Conservation (phyloP, 2,329 filamentous ascomycete genomes). For the Shiraia bambusicola region DNA sequence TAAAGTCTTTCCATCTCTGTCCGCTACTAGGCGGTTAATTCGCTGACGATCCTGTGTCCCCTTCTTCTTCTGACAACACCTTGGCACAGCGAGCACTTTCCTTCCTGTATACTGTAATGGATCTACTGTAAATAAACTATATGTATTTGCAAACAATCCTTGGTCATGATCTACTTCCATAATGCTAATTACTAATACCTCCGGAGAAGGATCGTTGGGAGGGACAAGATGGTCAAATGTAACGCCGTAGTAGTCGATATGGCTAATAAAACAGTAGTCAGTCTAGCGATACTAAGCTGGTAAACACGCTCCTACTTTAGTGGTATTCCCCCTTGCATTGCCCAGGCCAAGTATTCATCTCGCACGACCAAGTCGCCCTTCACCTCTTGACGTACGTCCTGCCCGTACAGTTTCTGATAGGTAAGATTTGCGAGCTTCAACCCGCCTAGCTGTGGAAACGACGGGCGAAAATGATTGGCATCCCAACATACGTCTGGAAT, state of each 20-base stretch:
- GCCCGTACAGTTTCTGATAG: neutral
- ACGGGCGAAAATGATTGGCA: neutral
- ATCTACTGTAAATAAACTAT: conserved; percentile 40
- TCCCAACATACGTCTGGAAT: neutral
- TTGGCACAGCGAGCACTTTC: conserved; percentile 47
- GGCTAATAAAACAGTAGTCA: neutral
- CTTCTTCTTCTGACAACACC: conserved; percentile 46
- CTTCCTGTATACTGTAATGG: conserved; percentile 43
- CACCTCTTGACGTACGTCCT: too few relatives aligned
- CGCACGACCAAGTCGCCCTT: too few relatives aligned
- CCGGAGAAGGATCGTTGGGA: conserved; percentile 38
- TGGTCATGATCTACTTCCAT: conserved; percentile 44
- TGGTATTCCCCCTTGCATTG: too few relatives aligned
- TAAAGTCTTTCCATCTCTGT: conserved; percentile 1
- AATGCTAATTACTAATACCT: conserved; percentile 45
- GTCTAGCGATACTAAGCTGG: too few relatives aligned
- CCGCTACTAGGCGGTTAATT: conserved; percentile 27
- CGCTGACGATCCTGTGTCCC: conserved; percentile 40
- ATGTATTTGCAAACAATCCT: conserved; percentile 41
- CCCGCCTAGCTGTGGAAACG: neutral
- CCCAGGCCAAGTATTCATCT: too few relatives aligned
- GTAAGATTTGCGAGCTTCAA: neutral
- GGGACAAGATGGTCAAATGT: conserved; percentile 48
- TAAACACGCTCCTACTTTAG: too few relatives aligned
- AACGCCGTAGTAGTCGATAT: conserved; percentile 25